These are phyloP conservation scores for Cerrena zonata DNA, from an alignment of 1,284 basidiomycete species.

Conservation along the genomic window DNA sequence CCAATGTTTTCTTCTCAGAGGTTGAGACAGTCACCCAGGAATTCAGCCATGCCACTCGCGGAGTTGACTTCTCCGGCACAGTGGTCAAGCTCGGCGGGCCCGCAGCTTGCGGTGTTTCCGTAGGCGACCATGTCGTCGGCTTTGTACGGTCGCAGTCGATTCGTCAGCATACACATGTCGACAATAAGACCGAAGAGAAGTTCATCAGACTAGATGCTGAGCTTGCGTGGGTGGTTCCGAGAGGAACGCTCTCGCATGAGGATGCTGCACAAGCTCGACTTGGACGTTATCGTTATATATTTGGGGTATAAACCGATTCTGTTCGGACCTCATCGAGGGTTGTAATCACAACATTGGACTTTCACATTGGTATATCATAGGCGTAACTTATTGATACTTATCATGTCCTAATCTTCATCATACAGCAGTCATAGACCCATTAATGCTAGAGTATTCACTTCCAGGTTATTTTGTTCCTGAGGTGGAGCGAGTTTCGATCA, in stretches of 20 bases:
- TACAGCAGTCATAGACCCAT: no score
- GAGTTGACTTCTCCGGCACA: slow-evolving; percentile 10
- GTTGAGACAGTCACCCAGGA: slow-evolving; percentile 12
- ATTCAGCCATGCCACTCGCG: slow-evolving; percentile 9
- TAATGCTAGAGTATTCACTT: no score
- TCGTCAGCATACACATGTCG: background rate
- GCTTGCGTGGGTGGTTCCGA: slow-evolving; percentile 10
- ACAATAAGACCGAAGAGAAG: background rate
- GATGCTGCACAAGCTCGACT: slow-evolving; percentile 10
- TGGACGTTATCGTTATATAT: slow-evolving; percentile 11
- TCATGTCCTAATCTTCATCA: no score
- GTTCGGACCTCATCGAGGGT: no score
- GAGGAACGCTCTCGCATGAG: slow-evolving; percentile 9
- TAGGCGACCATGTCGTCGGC: slow-evolving; percentile 11
- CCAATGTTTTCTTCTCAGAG: slow-evolving; percentile 2
- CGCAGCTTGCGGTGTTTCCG: background rate
- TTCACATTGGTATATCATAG: background rate
- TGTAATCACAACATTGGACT: no score
- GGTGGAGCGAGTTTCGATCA: background rate
- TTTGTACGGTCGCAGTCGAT: slow-evolving; percentile 8
- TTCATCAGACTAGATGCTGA: slow-evolving; percentile 10
- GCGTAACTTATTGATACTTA: background rate
- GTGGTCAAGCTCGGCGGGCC: slow-evolving; percentile 6
- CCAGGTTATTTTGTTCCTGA: no score
- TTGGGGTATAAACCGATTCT: slow-evolving; percentile 4